Percentiles rank a stretch among this genome's conserved stretches.
Evolutionary conservation across 163 green algal genomes (phyloP).

Genomic region (Chloromonas sp.): DNA sequence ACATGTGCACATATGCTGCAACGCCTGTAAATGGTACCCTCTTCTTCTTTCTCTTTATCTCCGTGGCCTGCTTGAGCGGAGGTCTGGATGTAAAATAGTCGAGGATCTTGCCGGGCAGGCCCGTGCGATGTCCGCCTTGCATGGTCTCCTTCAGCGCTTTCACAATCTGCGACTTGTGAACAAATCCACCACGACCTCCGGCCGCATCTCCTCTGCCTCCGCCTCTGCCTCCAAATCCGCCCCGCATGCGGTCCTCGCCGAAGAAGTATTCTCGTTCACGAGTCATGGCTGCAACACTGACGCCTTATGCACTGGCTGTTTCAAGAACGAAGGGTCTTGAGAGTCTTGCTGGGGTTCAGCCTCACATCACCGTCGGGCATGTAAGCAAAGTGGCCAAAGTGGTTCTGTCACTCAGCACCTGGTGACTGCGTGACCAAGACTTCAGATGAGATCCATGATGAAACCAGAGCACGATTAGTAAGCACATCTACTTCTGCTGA

Average conservation of each 20-base stretch:
- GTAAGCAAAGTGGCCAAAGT: too few species aligned
- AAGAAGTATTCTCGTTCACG: constrained; percentile 9
- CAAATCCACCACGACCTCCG: not conserved
- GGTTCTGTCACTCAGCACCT: too few species aligned
- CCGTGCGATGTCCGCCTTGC: constrained; percentile 64
- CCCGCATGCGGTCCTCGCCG: constrained; percentile 5
- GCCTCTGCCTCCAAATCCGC: not conserved
- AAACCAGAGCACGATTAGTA: too few species aligned
- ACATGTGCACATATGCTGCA: constrained; percentile 50
- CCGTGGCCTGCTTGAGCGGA: constrained; percentile 12
- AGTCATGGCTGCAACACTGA: not conserved
- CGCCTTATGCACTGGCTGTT: too few species aligned
- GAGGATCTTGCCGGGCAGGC: constrained; percentile 67
- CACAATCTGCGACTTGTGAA: constrained; percentile 11
- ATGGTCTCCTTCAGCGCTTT: constrained; percentile 71
- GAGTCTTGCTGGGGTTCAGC: too few species aligned
- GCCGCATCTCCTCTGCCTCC: not conserved
- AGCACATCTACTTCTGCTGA: too few species aligned
- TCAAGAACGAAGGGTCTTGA: too few species aligned
- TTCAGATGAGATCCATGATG: too few species aligned
- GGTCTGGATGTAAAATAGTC: constrained; percentile 63
- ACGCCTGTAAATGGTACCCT: constrained; percentile 55
- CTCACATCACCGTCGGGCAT: too few species aligned
- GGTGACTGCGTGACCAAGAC: too few species aligned
- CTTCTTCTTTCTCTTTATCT: constrained; percentile 40